Conservation (phyloP, 345 rosid genomes). For the Syzygium oleosum region DNA sequence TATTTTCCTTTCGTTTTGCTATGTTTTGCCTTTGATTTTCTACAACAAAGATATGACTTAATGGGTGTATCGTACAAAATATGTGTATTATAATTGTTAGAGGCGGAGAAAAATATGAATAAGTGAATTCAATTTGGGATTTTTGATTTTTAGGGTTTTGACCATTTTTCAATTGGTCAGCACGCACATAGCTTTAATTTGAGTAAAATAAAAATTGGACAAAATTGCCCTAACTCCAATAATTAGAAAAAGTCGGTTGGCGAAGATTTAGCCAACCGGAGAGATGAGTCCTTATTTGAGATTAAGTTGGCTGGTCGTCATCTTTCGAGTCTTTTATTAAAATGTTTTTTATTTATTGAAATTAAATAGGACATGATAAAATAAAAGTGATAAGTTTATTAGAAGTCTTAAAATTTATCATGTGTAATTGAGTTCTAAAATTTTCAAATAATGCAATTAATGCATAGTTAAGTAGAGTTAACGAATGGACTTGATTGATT, state of each 20-base stretch:
- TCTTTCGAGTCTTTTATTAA: background rate
- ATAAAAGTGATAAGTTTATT: background rate
- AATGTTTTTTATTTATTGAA: background rate
- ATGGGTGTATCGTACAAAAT: background rate
- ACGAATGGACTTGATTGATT: no score
- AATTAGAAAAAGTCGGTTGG: background rate
- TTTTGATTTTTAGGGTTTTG: background rate
- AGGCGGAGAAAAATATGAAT: background rate
- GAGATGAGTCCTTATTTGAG: background rate
- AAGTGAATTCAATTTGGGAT: background rate
- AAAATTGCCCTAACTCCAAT: background rate
- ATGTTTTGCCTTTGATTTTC: background rate
- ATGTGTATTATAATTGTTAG: background rate
- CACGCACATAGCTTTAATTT: background rate
- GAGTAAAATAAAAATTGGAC: background rate
- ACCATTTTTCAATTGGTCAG: background rate
- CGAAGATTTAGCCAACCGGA: background rate
- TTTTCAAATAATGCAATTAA: no score
- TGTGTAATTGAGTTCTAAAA: no score
- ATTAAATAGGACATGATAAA: background rate
- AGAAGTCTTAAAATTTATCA: no score
- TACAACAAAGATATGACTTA: background rate
- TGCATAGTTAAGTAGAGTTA: no score
- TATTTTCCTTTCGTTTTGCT: no score
- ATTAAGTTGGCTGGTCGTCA: background rate